Evolutionary conservation across 2,329 filamentous ascomycete genomes (phyloP).

Genomic region (Dactylellina drechsleri): DNA sequence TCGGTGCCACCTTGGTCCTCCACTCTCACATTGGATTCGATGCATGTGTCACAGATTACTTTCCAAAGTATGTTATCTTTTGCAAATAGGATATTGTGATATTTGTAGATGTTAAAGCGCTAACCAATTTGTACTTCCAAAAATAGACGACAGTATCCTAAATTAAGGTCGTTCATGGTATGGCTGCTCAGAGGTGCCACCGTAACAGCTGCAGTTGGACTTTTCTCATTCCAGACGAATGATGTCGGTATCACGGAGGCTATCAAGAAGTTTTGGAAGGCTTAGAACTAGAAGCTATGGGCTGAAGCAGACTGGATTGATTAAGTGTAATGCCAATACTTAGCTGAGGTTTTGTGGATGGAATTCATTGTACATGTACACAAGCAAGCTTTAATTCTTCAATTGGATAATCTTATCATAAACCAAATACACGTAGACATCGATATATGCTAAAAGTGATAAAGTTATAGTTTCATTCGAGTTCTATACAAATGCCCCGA

Average conservation of each 20-base stretch:
- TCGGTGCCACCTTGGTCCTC: conserved; percentile 83
- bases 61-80: conserved; percentile 70
- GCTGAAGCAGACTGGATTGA: conserved; percentile 5
- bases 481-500: conserved; percentile 1
- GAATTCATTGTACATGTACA: conserved; percentile 36
- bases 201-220: conserved; percentile 80
- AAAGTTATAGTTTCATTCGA: neutral
- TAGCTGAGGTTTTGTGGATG: conserved; percentile 3
- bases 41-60: conserved; percentile 82
- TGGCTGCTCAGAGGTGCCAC: conserved; percentile 85
- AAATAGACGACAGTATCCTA: conserved; percentile 47
- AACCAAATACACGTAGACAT: no score
- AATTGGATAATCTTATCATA: neutral
- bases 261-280: conserved; percentile 88
- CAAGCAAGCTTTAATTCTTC: conserved; percentile 25
- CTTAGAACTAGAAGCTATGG: conserved; percentile 64
- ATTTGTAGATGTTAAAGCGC: neutral
- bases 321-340: neutral
- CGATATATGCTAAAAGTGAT: no score
- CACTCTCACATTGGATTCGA: conserved; percentile 98
- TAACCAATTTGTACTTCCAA: conserved; percentile 8
- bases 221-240: conserved; percentile 99
- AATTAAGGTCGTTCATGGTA: conserved; percentile 63
- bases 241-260: conserved; percentile 94
- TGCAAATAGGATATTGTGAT: neutral